Percentiles rank a stretch among this genome's conserved stretches.
These are phyloP conservation scores for Solanum paucissectum DNA, from an alignment of 257 asterid species.

Conservation along the genomic window DNA sequence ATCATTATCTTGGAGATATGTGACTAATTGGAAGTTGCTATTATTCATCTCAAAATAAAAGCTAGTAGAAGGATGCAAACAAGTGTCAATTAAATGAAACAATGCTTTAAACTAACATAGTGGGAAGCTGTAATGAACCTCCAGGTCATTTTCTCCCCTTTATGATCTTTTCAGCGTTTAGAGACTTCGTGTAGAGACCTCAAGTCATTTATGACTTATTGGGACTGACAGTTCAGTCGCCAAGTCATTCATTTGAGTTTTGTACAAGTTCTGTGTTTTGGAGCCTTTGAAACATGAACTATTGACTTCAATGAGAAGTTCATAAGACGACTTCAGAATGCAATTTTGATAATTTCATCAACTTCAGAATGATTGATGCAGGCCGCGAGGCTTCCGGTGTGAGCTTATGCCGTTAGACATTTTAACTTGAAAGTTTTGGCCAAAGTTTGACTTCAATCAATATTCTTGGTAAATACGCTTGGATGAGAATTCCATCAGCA, in stretches of 20 bases:
- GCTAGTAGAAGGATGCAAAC: neutral
- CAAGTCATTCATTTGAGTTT: neutral
- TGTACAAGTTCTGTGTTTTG: neutral
- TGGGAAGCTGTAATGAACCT: neutral
- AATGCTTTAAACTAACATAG: neutral
- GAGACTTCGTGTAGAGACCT: neutral
- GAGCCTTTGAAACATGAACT: neutral
- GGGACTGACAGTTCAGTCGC: neutral
- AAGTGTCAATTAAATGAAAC: neutral
- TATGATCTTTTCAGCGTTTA: neutral
- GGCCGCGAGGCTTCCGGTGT: neutral
- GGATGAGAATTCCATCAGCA: neutral
- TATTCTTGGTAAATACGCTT: neutral
- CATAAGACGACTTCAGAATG: neutral
- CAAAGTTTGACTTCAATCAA: neutral
- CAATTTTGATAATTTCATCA: neutral
- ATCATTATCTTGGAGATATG: neutral
- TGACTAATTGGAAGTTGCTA: neutral
- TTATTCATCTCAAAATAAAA: neutral
- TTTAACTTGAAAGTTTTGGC: neutral
- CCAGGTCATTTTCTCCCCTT: neutral
- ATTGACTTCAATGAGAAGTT: neutral
- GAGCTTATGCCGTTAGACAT: neutral
- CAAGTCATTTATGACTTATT: neutral
- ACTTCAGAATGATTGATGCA: neutral